Evolutionary conservation across 1,139 yeast genomes (phyloP).

Genomic region (Yamadazyma atlantica): DNA sequence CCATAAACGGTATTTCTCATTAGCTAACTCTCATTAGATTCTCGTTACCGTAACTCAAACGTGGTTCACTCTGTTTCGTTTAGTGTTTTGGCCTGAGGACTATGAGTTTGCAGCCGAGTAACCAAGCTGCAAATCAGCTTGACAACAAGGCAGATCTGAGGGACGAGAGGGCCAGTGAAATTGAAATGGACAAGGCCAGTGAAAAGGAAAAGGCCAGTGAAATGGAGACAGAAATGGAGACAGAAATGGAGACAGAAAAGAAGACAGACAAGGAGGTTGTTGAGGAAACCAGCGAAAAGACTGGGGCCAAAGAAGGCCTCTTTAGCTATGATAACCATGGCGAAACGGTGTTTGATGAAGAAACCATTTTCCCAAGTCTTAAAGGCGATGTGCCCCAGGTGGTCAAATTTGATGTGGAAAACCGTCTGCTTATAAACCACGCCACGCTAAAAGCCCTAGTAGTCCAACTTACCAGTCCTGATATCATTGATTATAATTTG

Average conservation of each 20-base stretch:
- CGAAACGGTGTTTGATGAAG: constrained; percentile 44
- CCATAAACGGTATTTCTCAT: no score
- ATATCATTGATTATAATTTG: constrained; percentile 72
- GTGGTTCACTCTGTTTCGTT: neutral
- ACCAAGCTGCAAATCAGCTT: constrained; percentile 1
- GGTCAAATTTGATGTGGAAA: constrained; percentile 37
- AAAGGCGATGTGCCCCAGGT: constrained; percentile 19
- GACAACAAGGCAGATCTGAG: no score
- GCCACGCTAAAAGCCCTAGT: constrained; percentile 56
- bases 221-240: no score
- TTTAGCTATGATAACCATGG: constrained; percentile 37
- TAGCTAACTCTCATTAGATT: neutral
- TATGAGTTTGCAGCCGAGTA: neutral
- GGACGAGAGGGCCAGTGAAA: no score
- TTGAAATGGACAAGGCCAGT: no score
- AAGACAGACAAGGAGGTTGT: no score
- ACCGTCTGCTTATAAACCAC: constrained; percentile 37
- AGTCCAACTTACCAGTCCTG: constrained; percentile 77
- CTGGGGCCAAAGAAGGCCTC: constrained; percentile 9
- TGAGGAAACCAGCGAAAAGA: neutral
- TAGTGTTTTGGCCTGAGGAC: neutral
- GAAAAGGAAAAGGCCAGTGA: no score
- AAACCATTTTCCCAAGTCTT: constrained; percentile 33
- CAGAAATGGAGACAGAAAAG: no score
- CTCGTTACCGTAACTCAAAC: no score